Percentiles rank a stretch among this genome's conserved stretches.
Evolutionary conservation across 78 protist species (phyloP).

Genomic region (Bigelowiella natans): DNA sequence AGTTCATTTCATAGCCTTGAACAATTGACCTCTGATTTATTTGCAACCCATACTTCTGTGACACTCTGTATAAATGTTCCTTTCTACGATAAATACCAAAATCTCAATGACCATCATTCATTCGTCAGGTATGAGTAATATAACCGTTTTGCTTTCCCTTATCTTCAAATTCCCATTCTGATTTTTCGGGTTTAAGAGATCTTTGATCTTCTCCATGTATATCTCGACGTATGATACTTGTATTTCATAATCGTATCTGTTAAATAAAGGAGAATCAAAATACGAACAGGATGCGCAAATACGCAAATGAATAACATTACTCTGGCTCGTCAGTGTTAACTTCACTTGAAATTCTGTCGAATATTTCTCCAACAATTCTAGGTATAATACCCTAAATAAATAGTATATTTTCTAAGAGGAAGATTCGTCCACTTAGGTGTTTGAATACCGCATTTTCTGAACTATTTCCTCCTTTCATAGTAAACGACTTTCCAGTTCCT

Average conservation of each 20-base stretch:
- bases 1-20: too few species aligned
- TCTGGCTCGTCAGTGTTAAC: not conserved
- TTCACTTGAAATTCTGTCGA: not conserved
- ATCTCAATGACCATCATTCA: not conserved
- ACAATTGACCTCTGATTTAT: not conserved
- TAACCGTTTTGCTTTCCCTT: not conserved
- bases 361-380: constrained; percentile 54
- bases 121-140: too few species aligned
- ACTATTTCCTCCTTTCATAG: not conserved
- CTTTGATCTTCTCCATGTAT: not conserved
- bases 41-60: not conserved
- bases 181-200: not conserved
- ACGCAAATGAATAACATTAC: too few species aligned
- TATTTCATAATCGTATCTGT: too few species aligned
- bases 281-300: too few species aligned
- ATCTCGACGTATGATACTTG: not conserved
- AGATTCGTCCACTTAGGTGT: not conserved
- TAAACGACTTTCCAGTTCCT: not conserved
- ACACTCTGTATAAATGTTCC: constrained; percentile 16
- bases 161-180: not conserved
- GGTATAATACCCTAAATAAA: constrained; percentile 62
- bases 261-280: too few species aligned
- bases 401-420: not conserved
- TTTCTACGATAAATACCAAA: not conserved
- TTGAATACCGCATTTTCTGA: not conserved